Conservation (phyloP, 768 basidiomycete genomes). For the Sporobolomyces pararoseus region DNA sequence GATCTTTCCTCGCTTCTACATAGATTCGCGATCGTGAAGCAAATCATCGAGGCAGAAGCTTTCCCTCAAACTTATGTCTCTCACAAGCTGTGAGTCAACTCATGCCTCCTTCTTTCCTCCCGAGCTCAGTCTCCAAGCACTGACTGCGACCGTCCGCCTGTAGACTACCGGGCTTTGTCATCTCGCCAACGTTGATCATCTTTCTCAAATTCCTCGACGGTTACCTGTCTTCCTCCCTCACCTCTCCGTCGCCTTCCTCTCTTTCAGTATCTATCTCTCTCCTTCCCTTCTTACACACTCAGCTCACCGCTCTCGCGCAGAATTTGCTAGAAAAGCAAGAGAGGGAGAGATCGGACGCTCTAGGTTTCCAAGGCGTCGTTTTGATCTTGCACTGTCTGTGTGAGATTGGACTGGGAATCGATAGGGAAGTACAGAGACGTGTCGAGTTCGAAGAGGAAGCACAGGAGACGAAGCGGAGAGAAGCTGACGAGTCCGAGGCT, state of each 20-base stretch:
- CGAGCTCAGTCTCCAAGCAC: background rate
- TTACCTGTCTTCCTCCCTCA: slow-evolving; percentile 13
- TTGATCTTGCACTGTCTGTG: slow-evolving; percentile 28
- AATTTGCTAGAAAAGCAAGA: background rate
- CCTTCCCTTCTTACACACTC: slow-evolving; percentile 10
- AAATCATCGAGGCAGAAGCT: slow-evolving; percentile 10
- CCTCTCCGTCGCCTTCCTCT: background rate
- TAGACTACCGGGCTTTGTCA: slow-evolving; percentile 25
- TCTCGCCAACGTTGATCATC: slow-evolving; percentile 20
- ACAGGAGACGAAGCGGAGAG: background rate
- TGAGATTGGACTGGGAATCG: slow-evolving; percentile 21
- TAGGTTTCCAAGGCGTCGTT: slow-evolving; percentile 28
- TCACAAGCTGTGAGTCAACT: slow-evolving; percentile 11
- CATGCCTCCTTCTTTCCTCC: background rate
- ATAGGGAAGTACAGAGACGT: background rate
- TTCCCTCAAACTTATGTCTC: slow-evolving; percentile 5
- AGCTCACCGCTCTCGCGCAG: background rate
- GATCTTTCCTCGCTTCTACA: too few species aligned
- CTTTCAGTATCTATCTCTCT: background rate
- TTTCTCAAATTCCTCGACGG: slow-evolving; percentile 42
- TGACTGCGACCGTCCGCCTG: too few species aligned
- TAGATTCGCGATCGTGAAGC: slow-evolving; percentile 33
- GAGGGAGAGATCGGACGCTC: slow-evolving; percentile 14
- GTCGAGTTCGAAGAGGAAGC: background rate
- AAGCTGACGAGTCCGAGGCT: too few species aligned